These are phyloP conservation scores for Boechera stricta DNA, from an alignment of 345 rosid species.

Conservation along the genomic window DNA sequence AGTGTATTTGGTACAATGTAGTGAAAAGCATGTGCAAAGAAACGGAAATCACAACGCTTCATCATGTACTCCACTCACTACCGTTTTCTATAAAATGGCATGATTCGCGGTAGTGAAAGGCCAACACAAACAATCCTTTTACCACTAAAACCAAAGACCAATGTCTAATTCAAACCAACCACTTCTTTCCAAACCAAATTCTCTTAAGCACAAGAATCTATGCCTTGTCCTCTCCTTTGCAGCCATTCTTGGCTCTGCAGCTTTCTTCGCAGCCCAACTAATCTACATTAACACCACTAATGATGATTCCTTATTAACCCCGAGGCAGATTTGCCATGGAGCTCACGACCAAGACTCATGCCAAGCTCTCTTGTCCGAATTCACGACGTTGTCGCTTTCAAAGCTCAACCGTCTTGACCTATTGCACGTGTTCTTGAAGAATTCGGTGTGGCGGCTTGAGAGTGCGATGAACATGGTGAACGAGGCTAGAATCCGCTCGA, in stretches of 20 bases:
- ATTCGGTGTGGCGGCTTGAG: constrained; percentile 42
- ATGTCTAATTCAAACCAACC: constrained; percentile 50
- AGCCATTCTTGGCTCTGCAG: constrained; percentile 48
- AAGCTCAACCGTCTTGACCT: constrained; percentile 42
- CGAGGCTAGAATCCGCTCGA: constrained; percentile 35
- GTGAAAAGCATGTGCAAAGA: constrained; percentile 3
- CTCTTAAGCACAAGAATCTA: constrained; percentile 44
- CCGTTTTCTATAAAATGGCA: constrained; percentile 35
- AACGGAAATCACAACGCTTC: constrained; percentile 10
- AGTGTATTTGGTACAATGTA: constrained; percentile 24
- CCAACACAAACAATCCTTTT: constrained; percentile 30
- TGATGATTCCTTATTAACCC: constrained; percentile 19
- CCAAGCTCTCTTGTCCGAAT: constrained; percentile 49
- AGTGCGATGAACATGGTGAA: constrained; percentile 35
- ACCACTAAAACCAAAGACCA: constrained; percentile 31
- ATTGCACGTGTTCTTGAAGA: constrained; percentile 50
- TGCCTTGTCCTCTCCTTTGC: constrained; percentile 50
- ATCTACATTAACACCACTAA: constrained; percentile 19
- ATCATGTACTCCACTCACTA: constrained; percentile 33
- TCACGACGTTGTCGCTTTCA: constrained; percentile 38
- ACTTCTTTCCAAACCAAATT: constrained; percentile 51
- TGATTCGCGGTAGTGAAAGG: constrained; percentile 22
- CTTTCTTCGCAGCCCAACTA: constrained; percentile 41
- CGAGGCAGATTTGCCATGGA: constrained; percentile 47
- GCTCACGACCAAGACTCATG: constrained; percentile 54